Evolutionary conservation across 2,329 filamentous ascomycete genomes (phyloP), one percentile per base, ranked within the genome.

Genomic region (Ophiocordyceps robertsii): DNA sequence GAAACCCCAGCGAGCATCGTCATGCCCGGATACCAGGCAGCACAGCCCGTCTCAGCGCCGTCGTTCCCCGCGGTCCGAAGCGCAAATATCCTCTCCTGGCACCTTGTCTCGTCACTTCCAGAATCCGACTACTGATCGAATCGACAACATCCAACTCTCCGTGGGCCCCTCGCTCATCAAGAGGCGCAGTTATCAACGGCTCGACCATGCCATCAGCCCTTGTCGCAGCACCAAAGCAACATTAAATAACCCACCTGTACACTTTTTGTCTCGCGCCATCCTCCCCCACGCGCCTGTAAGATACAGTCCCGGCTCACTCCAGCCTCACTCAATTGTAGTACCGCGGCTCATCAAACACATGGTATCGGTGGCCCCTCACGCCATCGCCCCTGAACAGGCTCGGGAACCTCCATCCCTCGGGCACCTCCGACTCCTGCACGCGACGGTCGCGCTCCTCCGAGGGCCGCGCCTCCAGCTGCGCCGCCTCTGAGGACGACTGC

Each of bases 311-410:
- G 7, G 44, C 48, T 46, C 6, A 36, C 29, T 13, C 38, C 29
- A n/a, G 31, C 17, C 27, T 24, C 17, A 6, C 40, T 44, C 50
- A 66, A 44, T 64, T 64, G 49, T 64, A 82, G 58, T 92, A 95
- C 58, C 84, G 74, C 40, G 88, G 89, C 66, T 93, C 86, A 52
- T 95, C 75, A 63, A 98, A 96, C 29, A 96, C 92, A 62, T 98
- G 92, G 63, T 96, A 98, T 46, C 72, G 67, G 64, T 98, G 92
- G 5, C 86, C 92, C 46, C 92, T 72, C 6, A 95, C 86, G 38
- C 92, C 92, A 49, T 89, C 64, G 0, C 88, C 90, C 50, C 75
- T 78, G 66, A 98, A 95, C 60, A 92, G 58, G 13, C 72, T 72
- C 1, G 92, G 92, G 71, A 96, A 98, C 46, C 84, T 74, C 67